Base-by-base conservation (phyloP, 2,329 filamentous ascomycete species). In the Alternaria angustiovoidea region DNA sequence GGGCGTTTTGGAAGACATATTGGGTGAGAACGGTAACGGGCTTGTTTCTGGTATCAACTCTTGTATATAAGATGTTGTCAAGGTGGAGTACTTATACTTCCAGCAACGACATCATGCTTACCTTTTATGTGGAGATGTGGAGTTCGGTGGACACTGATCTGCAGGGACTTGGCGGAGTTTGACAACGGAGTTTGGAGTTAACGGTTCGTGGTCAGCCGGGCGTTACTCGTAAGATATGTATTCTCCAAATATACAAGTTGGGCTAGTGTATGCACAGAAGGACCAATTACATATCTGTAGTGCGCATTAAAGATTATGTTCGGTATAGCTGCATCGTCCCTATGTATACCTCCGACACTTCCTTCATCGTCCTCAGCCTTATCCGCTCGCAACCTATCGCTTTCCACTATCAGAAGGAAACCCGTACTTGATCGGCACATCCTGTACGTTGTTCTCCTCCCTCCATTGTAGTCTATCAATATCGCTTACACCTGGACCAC, bases 381-480 rank as follows among this genome's bases (percentile, higher is more conserved):
- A 9, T 6, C 20, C 44, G 11, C 8, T 20, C 7, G 20, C 12
- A 32, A 6, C n/a, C n/a, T 54, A 55, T 38, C 65, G 52, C 16
- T 51, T 60, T n/a, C 69, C 69, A 16, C 63, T 62, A 51, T 72
- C 61, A 6, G 53, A 24, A 11, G 62, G 62, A 24, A 57, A 64
- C 0, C 20, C 24, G 22, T 62, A 57, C 28, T 46, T 56, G 7
- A 51, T 48, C 6, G 61, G 64, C 43, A 67, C 63, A 1, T 47
- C 62, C 36, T 73, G 32, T 7, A 78, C 64, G 4, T 64, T 61
- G 55, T 77, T 80, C 74, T 82, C 83, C 74, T 80, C 75, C 74
- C 80, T 83, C 85, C 86, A 88, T 26, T 83, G 85, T 70, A 77
- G 75, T 53, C 87, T 77, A 74, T 89, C 87, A 61, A 81, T 73